A percentile compares a stretch with the other conserved stretches of the same genome.
phyloP scores from a whole-genome alignment of 192 early-diverging fungal species.

The Helicostylum pulchrum region DNA sequence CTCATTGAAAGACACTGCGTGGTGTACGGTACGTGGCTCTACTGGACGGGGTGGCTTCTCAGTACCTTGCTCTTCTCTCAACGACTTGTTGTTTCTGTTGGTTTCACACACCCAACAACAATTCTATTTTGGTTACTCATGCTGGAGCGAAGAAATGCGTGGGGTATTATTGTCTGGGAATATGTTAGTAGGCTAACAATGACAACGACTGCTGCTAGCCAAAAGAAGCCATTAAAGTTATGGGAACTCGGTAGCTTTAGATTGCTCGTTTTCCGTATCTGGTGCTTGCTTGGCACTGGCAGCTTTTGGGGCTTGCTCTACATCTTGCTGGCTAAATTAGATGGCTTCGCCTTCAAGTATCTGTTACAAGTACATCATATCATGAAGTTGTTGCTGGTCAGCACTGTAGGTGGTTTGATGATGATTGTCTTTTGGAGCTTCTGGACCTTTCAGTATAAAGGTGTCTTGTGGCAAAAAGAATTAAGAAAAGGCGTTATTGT shows the following conservation, averaged over 20 bases:
- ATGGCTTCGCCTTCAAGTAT: conserved; percentile 25
- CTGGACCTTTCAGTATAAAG: conserved; percentile 56
- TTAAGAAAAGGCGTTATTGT: conserved; percentile 50
- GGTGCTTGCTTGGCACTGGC: conserved; percentile 49
- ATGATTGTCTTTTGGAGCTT: conserved; percentile 54
- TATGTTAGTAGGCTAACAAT: conserved; percentile 45
- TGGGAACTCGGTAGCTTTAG: conserved; percentile 22
- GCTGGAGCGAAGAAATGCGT: conserved; percentile 47
- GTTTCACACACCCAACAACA: conserved; percentile 36
- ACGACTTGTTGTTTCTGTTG: conserved; percentile 38
- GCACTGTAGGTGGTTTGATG: conserved; percentile 42
- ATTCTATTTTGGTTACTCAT: conserved; percentile 44
- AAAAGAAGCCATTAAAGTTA: background rate
- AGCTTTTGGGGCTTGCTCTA: conserved; percentile 47
- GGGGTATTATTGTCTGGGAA: conserved; percentile 56
- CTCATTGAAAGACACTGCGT: conserved; percentile 47
- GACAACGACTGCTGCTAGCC: conserved; percentile 16
- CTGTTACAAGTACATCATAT: conserved; percentile 29
- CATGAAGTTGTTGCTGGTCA: conserved; percentile 39
- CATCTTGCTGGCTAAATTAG: conserved; percentile 29
- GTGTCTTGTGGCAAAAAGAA: conserved; percentile 52
- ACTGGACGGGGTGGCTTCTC: conserved; percentile 54
- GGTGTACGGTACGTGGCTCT: conserved; percentile 56
- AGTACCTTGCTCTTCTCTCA: conserved; percentile 44
- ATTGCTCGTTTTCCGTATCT: conserved; percentile 37